Conservation (phyloP, 2,329 filamentous ascomycete species). For the Amesomyces nigricolor region DNA sequence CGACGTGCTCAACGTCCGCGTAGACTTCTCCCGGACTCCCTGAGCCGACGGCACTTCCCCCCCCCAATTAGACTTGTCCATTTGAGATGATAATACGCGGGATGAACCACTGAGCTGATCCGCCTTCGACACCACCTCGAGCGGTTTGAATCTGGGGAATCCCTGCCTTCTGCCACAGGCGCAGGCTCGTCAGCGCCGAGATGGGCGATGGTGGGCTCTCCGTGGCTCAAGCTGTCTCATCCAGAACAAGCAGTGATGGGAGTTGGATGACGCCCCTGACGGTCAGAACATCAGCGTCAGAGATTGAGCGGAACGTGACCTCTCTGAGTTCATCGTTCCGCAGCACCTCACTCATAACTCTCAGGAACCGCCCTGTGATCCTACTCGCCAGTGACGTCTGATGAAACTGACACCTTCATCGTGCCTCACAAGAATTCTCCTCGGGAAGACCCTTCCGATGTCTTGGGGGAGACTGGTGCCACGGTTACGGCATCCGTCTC, state of each 20-base stretch:
- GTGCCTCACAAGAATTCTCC: too few relatives aligned
- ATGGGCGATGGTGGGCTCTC: neutral
- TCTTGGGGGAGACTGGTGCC: neutral
- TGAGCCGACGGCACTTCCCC: too few relatives aligned
- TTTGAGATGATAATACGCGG: neutral
- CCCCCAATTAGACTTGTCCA: neutral
- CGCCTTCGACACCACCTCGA: conserved; percentile 1
- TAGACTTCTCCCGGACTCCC: neutral
- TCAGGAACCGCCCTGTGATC: too few relatives aligned
- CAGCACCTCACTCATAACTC: too few relatives aligned
- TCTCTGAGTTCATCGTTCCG: too few relatives aligned
- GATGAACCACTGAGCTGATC: neutral
- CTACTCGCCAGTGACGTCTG: too few relatives aligned
- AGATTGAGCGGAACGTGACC: too few relatives aligned
- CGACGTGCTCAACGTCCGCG: too few relatives aligned
- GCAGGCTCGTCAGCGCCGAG: neutral
- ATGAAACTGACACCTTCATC: too few relatives aligned
- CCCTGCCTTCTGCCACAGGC: conserved; percentile 8
- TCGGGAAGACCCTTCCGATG: conserved; percentile 5
- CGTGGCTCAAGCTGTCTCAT: conserved; percentile 1
- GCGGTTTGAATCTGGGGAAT: conserved; percentile 19
- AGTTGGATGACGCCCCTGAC: too few relatives aligned
- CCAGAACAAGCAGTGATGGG: neutral
- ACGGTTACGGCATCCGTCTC: conserved; percentile 7
- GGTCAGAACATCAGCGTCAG: too few relatives aligned